These are phyloP conservation scores for Cordyceps cateniannulata DNA, from an alignment of 2,329 filamentous ascomycete genomes.

Conservation along the genomic window DNA sequence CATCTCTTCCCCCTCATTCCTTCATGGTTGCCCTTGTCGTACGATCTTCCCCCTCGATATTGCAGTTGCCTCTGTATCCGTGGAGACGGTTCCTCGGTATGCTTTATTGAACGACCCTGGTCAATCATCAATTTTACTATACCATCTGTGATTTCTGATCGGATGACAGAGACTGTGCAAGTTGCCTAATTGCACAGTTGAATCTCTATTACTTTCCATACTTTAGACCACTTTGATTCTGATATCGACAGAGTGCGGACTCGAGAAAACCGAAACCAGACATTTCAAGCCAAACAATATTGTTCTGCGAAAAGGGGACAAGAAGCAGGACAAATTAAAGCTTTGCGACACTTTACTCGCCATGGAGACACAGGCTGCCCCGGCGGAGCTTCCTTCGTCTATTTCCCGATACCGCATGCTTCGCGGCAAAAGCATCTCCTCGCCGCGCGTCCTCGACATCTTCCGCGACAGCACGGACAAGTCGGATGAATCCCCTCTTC, in stretches of 20 bases:
- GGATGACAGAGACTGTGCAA: neutral
- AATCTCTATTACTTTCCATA: neutral
- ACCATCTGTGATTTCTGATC: neutral
- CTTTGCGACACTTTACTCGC: conserved; percentile 1
- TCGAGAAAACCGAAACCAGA: neutral
- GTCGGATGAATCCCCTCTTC: conserved; percentile 10
- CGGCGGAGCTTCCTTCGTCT: conserved; percentile 5
- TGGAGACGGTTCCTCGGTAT: neutral
- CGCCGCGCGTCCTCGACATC: conserved; percentile 22
- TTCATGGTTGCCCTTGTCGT: conserved; percentile 1
- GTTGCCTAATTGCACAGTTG: neutral
- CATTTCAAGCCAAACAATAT: neutral
- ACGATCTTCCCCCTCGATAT: neutral
- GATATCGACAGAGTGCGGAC: neutral
- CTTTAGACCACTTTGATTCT: neutral
- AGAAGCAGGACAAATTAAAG: neutral
- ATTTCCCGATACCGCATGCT: conserved; percentile 27
- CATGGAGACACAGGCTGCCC: conserved; percentile 17
- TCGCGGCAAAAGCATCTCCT: conserved; percentile 30
- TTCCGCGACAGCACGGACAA: conserved; percentile 19
- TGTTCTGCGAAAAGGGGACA: neutral
- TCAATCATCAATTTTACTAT: neutral
- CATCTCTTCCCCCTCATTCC: neutral
- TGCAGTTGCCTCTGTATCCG: neutral
- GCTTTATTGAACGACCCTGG: neutral